Base-by-base conservation (phyloP, 1,284 basidiomycete genomes). In the Cryptococcus deneoformans region DNA sequence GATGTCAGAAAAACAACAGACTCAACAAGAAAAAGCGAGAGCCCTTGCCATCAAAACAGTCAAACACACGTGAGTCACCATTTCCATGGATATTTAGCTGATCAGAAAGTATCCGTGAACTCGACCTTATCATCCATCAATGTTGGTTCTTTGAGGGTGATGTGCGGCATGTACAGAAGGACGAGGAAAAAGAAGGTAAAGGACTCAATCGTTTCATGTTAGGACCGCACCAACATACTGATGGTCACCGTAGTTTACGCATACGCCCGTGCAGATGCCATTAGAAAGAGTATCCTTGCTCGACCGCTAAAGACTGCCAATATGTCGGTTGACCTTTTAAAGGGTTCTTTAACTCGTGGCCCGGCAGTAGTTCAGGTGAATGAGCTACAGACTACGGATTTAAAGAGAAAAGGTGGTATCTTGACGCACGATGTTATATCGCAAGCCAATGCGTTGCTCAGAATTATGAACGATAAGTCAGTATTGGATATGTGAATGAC, bases 381-480 rank as follows among this genome's bases (percentile, higher is more conserved):
- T 1, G 66, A 70, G 6, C 60, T 78, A 11, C 65, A 70, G 42
- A 63, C 61, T 0, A 39, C 48, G 3, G 54, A 67, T 5, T 62
- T 61, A 9, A 54, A 61, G 2, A 53, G 58, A 16, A 24, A 20
- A 2, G 63, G 67, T 34, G 69, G 70, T 20, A 54, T 75, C 39
- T 34, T 62, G 20, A 62, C 71, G 1, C 53, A 52, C 6, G 60
- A 64, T 14, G 52, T 58, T 3, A 54, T 68, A n/a, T 54, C 44
- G 0, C 64, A 69, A 48, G 56, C 62, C 16, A 70, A 71, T 53
- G 56, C 66, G 16, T 62, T 77, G 35, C 48, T 77, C 14, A 58
- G 66, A 20, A 71, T 75, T 5, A 56, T 78, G 46, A 72, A 77
- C 38, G 72, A 72, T 57, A 76, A 74, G 71, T 73, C 49, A 60